Evolutionary conservation across 2,329 filamentous ascomycete species (phyloP).

Genomic region (Ceratocystis papillata): DNA sequence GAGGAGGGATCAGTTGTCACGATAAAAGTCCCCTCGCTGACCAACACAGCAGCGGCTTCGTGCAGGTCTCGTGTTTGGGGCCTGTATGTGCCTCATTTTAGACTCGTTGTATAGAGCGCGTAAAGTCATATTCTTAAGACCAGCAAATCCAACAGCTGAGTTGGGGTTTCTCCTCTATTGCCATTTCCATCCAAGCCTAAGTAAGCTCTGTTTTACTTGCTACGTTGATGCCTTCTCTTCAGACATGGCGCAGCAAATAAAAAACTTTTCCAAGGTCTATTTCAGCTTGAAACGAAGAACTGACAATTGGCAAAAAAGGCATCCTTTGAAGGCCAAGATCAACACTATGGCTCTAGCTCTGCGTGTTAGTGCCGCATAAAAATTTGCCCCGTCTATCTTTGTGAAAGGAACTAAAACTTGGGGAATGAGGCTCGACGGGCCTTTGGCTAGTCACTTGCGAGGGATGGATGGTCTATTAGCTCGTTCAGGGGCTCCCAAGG

Average conservation of each 20-base stretch:
- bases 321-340: background rate
- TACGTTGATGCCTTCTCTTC: background rate
- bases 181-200: background rate
- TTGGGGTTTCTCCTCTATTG: too few species aligned
- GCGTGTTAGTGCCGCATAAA: background rate
- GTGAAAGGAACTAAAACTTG: background rate
- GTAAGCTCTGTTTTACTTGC: background rate
- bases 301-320: background rate
- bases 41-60: background rate
- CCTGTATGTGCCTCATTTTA: background rate
- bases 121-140: too few species aligned
- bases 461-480: background rate
- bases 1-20: background rate
- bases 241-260: background rate
- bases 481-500: background rate
- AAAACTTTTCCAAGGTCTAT: background rate
- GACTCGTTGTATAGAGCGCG: background rate
- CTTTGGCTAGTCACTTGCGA: too few species aligned
- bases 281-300: background rate
- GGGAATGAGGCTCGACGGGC: background rate
- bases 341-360: slow-evolving; percentile 2
- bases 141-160: too few species aligned
- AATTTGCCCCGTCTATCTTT: background rate
- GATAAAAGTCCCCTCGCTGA: background rate
- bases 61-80: background rate